Evolutionary conservation across 2,329 filamentous ascomycete genomes (phyloP), one percentile per base, ranked within the genome.

Genomic region (Dothiorella sarmentorum): DNA sequence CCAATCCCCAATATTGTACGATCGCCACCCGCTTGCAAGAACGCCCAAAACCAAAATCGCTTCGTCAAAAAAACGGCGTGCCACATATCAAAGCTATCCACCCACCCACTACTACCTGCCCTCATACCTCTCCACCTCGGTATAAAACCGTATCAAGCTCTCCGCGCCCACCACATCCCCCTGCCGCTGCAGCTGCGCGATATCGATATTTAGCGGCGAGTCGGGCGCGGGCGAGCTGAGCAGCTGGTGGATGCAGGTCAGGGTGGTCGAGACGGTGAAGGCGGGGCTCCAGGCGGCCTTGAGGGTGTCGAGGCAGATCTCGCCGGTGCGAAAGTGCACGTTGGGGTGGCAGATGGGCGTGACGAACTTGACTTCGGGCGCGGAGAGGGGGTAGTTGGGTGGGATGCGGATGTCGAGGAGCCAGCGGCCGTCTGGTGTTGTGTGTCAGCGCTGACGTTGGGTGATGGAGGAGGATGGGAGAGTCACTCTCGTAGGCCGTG

Each of bases 231-330:
- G 87, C 62, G 80, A 84, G 24, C 76, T 80, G 60, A 90, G 77
- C 66, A 94, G 78, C 76, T 89, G 82, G 64, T 88, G 83, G 63
- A 93, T 82, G 45, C 85, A 85, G 66, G 88, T 86, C 67, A 93
- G 77, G 61, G 87, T 88, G 67, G 87, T 84, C 33, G 87, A 82
- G 18, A 97, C 82, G 38, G 87, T 92, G 73, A 96, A 94, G 17
- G 90, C 86, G 1, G 92, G 90, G 60, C 89, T 88, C 93, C 93
- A 97, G 17, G 82, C 82, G 0, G 77, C 79, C 61, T 83, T 85
- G 52, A 99, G 80, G 62, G 97, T 81, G 70, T 97, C 94, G 26
- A 97, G 84, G 73, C 94, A 99, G 69, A 99, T 94, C 75, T 97
- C 92, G 65, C 94, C 94, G 2, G 85, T 91, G 65, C 81, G 67